Evolutionary conservation across 179 eudicot genomes (phyloP).

Genomic region (Patellifolia procumbens): DNA sequence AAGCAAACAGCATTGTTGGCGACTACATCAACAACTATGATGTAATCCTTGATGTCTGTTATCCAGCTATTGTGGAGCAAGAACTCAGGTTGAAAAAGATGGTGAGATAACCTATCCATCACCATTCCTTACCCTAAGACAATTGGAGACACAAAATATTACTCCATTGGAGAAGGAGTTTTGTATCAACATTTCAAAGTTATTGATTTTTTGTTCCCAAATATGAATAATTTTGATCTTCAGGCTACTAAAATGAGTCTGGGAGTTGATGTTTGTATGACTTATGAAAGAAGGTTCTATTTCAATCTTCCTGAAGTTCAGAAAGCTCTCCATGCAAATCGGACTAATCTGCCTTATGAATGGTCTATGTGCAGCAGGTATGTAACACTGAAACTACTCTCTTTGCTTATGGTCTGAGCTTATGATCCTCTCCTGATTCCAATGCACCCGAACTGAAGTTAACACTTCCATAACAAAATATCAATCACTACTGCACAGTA

Average conservation of each 20-base stretch:
- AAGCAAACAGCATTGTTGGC: conserved; percentile 72
- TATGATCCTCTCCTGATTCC: no score
- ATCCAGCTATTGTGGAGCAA: conserved; percentile 86
- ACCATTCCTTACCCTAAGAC: not conserved
- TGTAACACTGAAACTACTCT: conserved; percentile 17
- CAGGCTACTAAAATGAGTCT: conserved; percentile 91
- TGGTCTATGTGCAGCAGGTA: conserved; percentile 96
- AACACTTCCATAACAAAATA: no score
- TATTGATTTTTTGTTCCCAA: conserved; percentile 3
- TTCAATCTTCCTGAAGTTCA: conserved; percentile 96
- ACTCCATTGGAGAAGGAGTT: not conserved
- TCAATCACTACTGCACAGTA: no score
- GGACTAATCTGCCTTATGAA: conserved; percentile 73
- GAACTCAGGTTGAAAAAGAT: conserved; percentile 68
- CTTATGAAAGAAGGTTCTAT: conserved; percentile 68
- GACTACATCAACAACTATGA: conserved; percentile 72
- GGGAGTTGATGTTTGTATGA: conserved; percentile 96
- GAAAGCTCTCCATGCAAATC: conserved; percentile 94
- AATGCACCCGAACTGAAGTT: no score
- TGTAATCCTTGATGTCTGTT: conserved; percentile 91
- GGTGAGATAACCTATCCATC: conserved; percentile 36
- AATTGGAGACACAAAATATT: conserved; percentile 1
- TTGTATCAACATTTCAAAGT: not conserved
- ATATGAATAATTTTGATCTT: not conserved
- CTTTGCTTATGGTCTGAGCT: not conserved